Evolutionary conservation across 2,329 filamentous ascomycete genomes (phyloP), one percentile per base, ranked within the genome.

Genomic region (Exophiala xenobiotica): DNA sequence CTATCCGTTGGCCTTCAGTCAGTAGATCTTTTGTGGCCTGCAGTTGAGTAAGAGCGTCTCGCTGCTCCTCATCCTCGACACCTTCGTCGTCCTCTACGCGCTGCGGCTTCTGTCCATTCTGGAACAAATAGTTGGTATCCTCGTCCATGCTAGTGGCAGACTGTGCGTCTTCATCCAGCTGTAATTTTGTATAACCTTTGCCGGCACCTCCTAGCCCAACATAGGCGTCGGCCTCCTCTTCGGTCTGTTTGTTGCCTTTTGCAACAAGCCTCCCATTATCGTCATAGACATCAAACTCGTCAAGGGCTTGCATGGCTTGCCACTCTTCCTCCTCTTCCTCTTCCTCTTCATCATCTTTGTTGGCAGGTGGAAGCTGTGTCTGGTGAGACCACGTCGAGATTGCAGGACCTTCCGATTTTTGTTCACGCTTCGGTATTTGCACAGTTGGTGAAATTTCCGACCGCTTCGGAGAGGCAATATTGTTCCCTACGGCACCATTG

Each of bases 141-240:
- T 99, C 93, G 66, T 99, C 93, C 83, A 99, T 83, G 72, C 92
- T 97, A 3, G 90, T 99, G 42, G 87, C 87, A 22, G 91, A 96
- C 67, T 95, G 83, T 11, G 86, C 91, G 69, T 99, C 93, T 58
- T 99, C 93, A 63, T 99, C 93, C 63, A 96, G 80, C 57, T 95
- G 82, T n/a, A 99, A 90, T 42, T 90, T 81, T 0, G 93, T 99
- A 68, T 99, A 99, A 3, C 93, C 93, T 70, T 90, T 96, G 19
- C 92, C 91, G 0, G 96, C 78, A 11, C 86, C 86, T 18, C 77
- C 81, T 63, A 95, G 95, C 35, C 80, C 84, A 55, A 84, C 81
- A 38, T 71, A 76, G 39, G 86, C 79, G 27, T 77, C 65, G n/a
- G 49, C 29, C 48, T 86, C 85, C 41, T 90, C 85, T 11, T 85